These are phyloP conservation scores for Pseudogymnoascus sp. DNA, from an alignment of 2,329 filamentous ascomycete genomes.

Conservation along the genomic window DNA sequence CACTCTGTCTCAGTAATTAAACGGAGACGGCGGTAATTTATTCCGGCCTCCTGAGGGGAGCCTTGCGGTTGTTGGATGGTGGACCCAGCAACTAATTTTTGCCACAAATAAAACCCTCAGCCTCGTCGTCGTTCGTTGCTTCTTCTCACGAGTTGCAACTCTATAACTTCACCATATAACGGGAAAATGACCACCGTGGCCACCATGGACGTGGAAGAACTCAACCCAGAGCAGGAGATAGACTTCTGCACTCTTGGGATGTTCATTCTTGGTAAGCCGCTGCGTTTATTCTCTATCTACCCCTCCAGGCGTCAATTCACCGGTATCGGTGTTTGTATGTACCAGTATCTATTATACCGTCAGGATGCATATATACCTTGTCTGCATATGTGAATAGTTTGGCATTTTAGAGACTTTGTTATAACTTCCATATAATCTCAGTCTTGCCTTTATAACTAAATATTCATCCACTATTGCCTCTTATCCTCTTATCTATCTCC, in stretches of 20 bases:
- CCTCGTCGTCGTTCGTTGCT: background rate
- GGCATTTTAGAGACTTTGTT: background rate
- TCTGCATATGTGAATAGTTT: background rate
- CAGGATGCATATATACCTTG: background rate
- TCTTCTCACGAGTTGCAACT: background rate
- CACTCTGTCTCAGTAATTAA: background rate
- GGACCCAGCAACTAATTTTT: background rate
- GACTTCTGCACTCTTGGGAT: slow-evolving; percentile 65
- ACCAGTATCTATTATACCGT: background rate
- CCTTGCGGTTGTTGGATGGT: background rate
- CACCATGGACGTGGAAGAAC: slow-evolving; percentile 19
- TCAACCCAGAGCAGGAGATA: slow-evolving; percentile 32
- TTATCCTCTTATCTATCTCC: background rate
- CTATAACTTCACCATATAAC: background rate
- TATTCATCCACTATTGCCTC: background rate
- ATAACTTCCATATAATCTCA: background rate
- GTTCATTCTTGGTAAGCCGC: slow-evolving; percentile 59
- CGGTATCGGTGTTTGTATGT: background rate
- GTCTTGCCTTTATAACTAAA: background rate
- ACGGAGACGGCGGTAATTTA: background rate
- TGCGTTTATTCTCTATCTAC: background rate
- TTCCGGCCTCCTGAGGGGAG: background rate
- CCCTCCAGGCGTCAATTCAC: background rate
- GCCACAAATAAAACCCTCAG: slow-evolving; percentile 3
- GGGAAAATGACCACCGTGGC: slow-evolving; percentile 24